Base-by-base conservation (phyloP, 352 stramenopile species). In the Saprolegnia parasitica region DNA sequence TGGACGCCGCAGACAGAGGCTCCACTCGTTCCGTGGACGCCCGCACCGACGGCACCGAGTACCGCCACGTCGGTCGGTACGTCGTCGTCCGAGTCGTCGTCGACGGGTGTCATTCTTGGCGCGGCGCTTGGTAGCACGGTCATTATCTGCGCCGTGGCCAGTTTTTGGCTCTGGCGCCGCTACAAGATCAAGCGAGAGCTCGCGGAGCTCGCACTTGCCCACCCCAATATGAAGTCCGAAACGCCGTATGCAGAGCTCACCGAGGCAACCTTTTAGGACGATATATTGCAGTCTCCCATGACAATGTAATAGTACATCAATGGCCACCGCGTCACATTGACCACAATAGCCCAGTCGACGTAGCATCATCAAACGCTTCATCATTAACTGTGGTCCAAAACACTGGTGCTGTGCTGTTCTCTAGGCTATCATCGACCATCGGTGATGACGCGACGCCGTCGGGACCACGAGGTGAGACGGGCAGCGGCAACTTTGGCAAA, bases 401-500 rank as follows among this genome's bases (percentile, higher is more conserved):
- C 47, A 55, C 24, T 55, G 24, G 47, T 55, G 47, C 24, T 29
- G 47, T 55, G 47, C 24, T 29, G 5, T 2, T 55, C n/a, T 2
- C 47, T 55, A 55, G n/a, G 5, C 47, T 55, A 5, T 55, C 24
- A 5, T 55, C 24, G n/a, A 5, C n/a, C 47, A 35, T 35, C 5
- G n/a, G 47, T 55, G n/a, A 29, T 29, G n/a, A 6, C 24, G 47
- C 47, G 5, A 55, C 24, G 47, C 47, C 47, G 47, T 29, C 47
- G n/a, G 5, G n/a, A 2, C 24, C 24, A 55, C 47, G n/a, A 2
- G 47, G 47, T 29, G 47, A 55, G n/a, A 55, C 24, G 47, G 47
- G 47, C 5, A 55, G 47, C 47, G 46, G 50, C 16, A 68, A 40
- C 32, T 55, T 57, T 10, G 62, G 62, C 23, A 68, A 55, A 1